Base-by-base conservation (phyloP, 495 filamentous ascomycete species). In the Aspergillus affinis region DNA sequence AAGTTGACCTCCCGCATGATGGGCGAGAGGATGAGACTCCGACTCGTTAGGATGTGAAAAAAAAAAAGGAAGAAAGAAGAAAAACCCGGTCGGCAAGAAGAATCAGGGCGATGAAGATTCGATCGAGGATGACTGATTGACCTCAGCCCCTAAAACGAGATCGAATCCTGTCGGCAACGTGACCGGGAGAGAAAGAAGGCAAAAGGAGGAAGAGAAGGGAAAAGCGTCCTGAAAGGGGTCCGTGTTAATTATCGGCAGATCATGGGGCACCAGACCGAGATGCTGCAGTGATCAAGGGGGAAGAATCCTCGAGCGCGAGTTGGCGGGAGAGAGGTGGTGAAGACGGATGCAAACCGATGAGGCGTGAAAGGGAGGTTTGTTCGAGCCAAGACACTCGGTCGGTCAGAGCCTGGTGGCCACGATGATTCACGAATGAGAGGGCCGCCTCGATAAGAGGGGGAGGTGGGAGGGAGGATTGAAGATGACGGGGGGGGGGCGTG, bases 1-100 rank as follows among this genome's bases (percentile, higher is more conserved):
- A 98, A 98, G 75, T 98, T 98, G 80, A 97, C 92, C 85, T 98
- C 94, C 76, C 94, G 90, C 94, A 98, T 98, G 68, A 59, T 80
- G 77, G 72, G 69, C 50, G 62, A 69, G 53, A 51, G 53, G 41
- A 54, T 55, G 29, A 23, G 32, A 53, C 30, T 30, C 48, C 32
- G 55, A 57, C 47, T 53, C 51, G 51, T 21, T 41, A 52, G 51
- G 8, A 45, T 32, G 30, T 26, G 51, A 52, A 27, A 27, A 54
- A 8, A 13, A 19, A 45, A 32, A 57, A 30, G 17, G 13, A 51
- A 27, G 30, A 15, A 19, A 26, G 20, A 18, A 51, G 2, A 48
- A 13, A 48, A 48, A 21, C 7, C 30, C 2, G 48, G n/a, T 48
- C 41, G 21, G 15, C 1, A 6, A n/a, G 41, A 32, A 18, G n/a